A percentile compares a stretch with the other conserved stretches of the same genome.
Evolutionary conservation across 805 yeast genomes (phyloP).

Genomic region (Wickerhamiella galacta): DNA sequence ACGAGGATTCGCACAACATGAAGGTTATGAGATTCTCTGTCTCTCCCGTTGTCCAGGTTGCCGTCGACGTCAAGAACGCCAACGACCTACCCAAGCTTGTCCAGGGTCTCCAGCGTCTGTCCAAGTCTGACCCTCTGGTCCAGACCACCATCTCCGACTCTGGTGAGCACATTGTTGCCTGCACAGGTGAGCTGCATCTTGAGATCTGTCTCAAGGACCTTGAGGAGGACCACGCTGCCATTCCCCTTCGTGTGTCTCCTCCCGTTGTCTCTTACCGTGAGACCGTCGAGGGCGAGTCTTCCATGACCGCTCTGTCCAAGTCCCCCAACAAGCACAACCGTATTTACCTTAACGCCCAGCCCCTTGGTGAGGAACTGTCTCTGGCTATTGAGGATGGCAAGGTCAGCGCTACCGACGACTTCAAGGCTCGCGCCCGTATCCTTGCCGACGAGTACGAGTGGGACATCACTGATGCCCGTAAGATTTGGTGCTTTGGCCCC

Average conservation of each 20-base stretch:
- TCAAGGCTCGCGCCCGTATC: slow-evolving; percentile 97
- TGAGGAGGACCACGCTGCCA: slow-evolving; percentile 98
- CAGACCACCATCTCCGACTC: slow-evolving; percentile 71
- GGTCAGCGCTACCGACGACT: slow-evolving; percentile 89
- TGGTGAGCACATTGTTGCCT: slow-evolving; percentile 99
- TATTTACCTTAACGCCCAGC: slow-evolving; percentile 94
- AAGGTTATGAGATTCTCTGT: slow-evolving; percentile 99
- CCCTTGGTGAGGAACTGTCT: slow-evolving; percentile 84
- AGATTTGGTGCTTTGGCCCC: slow-evolving; percentile 99
- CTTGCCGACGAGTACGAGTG: slow-evolving; percentile 98
- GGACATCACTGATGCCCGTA: slow-evolving; percentile 99
- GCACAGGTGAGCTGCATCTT: slow-evolving; percentile 99
- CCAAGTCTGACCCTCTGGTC: slow-evolving; percentile 99
- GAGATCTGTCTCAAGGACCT: slow-evolving; percentile 93
- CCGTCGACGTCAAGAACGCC: slow-evolving; percentile 99
- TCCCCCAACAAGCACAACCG: slow-evolving; percentile 99
- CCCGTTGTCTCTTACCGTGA: slow-evolving; percentile 99
- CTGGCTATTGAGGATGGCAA: slow-evolving; percentile 85
- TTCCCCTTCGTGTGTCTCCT: slow-evolving; percentile 93
- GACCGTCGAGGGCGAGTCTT: slow-evolving; percentile 86
- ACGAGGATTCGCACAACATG: slow-evolving; percentile 95
- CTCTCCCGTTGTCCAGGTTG: slow-evolving; percentile 98
- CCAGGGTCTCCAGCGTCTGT: slow-evolving; percentile 99
- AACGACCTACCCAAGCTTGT: slow-evolving; percentile 98
- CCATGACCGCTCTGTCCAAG: slow-evolving; percentile 92